Evolutionary conservation across 306 rosid genomes (phyloP).

Genomic region (Vigna radiata): DNA sequence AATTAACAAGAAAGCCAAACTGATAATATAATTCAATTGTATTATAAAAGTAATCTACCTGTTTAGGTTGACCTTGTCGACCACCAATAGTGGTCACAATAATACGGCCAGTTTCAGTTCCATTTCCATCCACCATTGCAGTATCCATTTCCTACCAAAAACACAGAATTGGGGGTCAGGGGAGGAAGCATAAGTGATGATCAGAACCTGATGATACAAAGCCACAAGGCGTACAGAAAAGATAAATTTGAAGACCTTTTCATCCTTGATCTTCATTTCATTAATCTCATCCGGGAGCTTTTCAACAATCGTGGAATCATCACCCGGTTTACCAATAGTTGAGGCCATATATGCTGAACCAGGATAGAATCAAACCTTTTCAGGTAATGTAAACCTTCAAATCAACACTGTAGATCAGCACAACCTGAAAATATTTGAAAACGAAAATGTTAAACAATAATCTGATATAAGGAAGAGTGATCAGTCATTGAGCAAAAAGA

Average conservation of each 20-base stretch:
- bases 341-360: not conserved
- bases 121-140: constrained; percentile 57
- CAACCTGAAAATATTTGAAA: not conserved
- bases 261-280: constrained; percentile 7
- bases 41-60: constrained; percentile 43
- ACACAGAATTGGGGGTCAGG: not conserved
- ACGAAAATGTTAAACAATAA: not conserved
- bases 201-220: not conserved
- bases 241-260: not conserved
- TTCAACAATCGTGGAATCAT: constrained; percentile 4
- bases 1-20: too few species aligned
- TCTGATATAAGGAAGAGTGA: not conserved
- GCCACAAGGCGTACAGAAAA: not conserved
- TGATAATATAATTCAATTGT: too few species aligned
- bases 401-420: not conserved
- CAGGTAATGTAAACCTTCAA: not conserved
- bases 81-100: constrained; percentile 76
- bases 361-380: not conserved
- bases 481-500: not conserved
- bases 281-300: constrained; percentile 6
- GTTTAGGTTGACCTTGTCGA: constrained; percentile 73
- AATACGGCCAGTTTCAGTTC: constrained; percentile 78
- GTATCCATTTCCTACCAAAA: constrained; percentile 5
- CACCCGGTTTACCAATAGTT: not conserved
- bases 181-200: not conserved